phyloP scores from a whole-genome alignment of 768 basidiomycete genomes.

The Candolleomyces eurysporus region DNA sequence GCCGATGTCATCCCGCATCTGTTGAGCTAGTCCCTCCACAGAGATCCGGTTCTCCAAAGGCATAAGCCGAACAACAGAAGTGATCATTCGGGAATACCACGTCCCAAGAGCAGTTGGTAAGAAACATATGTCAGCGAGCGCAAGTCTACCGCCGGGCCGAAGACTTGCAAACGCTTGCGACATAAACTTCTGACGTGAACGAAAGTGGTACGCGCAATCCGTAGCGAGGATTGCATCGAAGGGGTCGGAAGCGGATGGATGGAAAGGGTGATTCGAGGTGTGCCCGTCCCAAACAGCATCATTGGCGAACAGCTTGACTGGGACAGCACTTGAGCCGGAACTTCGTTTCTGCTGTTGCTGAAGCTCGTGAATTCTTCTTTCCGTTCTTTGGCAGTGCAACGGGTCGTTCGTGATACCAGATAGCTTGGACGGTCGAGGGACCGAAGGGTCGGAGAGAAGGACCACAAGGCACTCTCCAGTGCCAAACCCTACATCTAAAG shows the following conservation, averaged over 20 bases:
- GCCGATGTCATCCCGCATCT: conserved; percentile 45
- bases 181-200: conserved; percentile 50
- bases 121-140: conserved; percentile 64
- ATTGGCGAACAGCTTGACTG: conserved; percentile 41
- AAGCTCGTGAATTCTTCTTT: conserved; percentile 34
- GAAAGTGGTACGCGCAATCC: conserved; percentile 72
- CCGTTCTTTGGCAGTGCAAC: conserved; percentile 46
- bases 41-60: conserved; percentile 51
- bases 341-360: conserved; percentile 12
- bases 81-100: conserved; percentile 23
- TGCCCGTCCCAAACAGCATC: conserved; percentile 46
- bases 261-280: conserved; percentile 43
- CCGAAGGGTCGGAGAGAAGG: conserved; percentile 42
- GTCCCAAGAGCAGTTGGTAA: conserved; percentile 23
- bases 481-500: conserved; percentile 64
- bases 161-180: conserved; percentile 47
- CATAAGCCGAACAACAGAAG: conserved; percentile 38
- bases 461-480: conserved; percentile 65
- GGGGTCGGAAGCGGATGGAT: conserved; percentile 18
- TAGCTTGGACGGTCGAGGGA: conserved; percentile 46
- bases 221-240: conserved; percentile 58
- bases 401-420: conserved; percentile 58
- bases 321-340: conserved; percentile 15
- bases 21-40: conserved; percentile 36
- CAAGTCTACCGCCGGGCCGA: conserved; percentile 48